Conservation (phyloP, 768 basidiomycete species). For the Dacryopinax spathularia region DNA sequence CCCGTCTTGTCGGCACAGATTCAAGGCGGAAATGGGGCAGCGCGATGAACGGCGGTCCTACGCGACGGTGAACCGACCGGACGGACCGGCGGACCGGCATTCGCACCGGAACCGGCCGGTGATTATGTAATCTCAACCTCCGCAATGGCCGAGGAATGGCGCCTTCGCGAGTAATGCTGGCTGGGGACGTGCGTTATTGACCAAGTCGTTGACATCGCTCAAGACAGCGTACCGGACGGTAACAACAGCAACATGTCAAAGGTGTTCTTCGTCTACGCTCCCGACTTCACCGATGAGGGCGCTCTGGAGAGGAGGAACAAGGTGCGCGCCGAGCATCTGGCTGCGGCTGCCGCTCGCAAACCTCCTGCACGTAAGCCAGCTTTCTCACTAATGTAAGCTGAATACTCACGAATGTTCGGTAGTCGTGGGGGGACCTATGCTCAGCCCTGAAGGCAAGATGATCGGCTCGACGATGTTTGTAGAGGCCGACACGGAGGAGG, state of each 20-base stretch:
- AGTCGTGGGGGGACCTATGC: conserved; percentile 4
- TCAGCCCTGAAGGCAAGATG: conserved; percentile 2
- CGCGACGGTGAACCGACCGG: too few species aligned
- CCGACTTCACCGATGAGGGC: conserved; percentile 47
- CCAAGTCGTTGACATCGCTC: too few species aligned
- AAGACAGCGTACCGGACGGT: neutral
- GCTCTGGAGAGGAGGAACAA: conserved; percentile 42
- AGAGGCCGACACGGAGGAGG: neutral
- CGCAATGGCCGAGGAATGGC: neutral
- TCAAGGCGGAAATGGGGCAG: too few species aligned
- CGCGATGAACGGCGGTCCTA: too few species aligned
- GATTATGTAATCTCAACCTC: neutral
- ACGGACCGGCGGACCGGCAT: conserved; percentile 1
- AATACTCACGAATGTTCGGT: neutral
- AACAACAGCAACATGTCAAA: neutral
- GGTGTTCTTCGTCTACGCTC: conserved; percentile 47
- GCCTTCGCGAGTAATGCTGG: neutral
- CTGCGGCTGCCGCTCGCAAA: conserved; percentile 21
- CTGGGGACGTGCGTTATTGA: too few species aligned
- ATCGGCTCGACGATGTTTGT: conserved; percentile 3
- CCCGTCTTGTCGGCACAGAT: too few species aligned
- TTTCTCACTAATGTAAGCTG: neutral
- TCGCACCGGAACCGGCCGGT: neutral
- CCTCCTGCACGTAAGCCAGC: neutral
- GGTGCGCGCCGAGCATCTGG: conserved; percentile 41